Conservation (phyloP, 176 grass and related monocot genomes). For the Triticum monococcum region DNA sequence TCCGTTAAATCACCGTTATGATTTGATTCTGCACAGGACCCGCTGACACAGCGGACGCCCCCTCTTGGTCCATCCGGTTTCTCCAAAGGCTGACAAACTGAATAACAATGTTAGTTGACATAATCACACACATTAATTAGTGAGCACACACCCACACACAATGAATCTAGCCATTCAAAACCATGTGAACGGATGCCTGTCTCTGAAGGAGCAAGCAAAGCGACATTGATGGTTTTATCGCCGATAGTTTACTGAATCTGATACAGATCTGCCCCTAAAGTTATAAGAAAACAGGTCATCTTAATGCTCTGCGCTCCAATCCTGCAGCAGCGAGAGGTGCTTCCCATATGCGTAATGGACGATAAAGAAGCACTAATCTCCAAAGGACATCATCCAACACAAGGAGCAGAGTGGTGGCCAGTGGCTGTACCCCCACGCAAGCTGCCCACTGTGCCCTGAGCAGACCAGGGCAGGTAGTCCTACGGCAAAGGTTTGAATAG, state of each 20-base stretch:
- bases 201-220: conserved; percentile 57
- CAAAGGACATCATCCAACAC: conserved; percentile 11
- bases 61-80: conserved; percentile 39
- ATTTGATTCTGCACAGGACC: conserved; percentile 37
- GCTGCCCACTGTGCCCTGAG: background rate
- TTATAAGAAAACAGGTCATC: conserved; percentile 11
- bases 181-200: conserved; percentile 46
- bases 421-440: conserved; percentile 33
- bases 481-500: conserved; percentile 31
- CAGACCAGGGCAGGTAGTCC: conserved; percentile 39
- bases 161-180: conserved; percentile 40
- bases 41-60: background rate
- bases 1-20: conserved; percentile 46
- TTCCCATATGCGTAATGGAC: conserved; percentile 34
- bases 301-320: conserved; percentile 21
- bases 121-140: conserved; percentile 3
- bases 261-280: conserved; percentile 48
- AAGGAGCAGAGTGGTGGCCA: conserved; percentile 10
- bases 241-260: conserved; percentile 38
- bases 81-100: conserved; percentile 50
- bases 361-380: conserved; percentile 26
- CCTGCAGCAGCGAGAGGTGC: conserved; percentile 40
- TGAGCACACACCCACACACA: conserved; percentile 23
- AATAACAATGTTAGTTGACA: conserved; percentile 25
- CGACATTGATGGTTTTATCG: conserved; percentile 41